phyloP scores from a whole-genome alignment of 805 yeast genomes.

The Barnettozyma populi region DNA sequence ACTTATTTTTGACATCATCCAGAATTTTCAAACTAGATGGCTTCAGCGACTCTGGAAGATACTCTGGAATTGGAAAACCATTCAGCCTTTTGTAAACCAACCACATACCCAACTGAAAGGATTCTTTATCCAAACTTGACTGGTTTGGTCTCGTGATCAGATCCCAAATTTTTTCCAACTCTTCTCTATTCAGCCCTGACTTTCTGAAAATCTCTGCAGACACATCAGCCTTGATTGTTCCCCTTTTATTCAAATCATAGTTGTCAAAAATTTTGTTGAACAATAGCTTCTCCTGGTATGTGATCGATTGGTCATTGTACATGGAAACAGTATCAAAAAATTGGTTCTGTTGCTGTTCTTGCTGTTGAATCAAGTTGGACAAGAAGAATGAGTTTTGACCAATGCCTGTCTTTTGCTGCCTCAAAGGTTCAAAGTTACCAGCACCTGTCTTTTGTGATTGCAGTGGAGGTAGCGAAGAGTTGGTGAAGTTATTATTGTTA shows the following conservation, averaged over 20 bases:
- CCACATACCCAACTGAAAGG: conserved; percentile 97
- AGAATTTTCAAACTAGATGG: conserved; percentile 83
- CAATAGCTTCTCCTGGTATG: conserved; percentile 76
- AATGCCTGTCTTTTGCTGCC: conserved; percentile 40
- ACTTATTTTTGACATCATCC: conserved; percentile 61
- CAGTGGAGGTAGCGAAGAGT: conserved; percentile 25
- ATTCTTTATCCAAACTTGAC: conserved; percentile 85
- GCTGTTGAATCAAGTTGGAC: conserved; percentile 62
- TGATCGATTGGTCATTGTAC: conserved; percentile 43
- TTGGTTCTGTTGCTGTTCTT: conserved; percentile 15
- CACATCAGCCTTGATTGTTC: conserved; percentile 73
- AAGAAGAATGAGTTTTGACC: conserved; percentile 37
- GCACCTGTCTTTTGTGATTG: conserved; percentile 60
- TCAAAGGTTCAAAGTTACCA: conserved; percentile 27
- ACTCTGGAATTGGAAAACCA: conserved; percentile 74
- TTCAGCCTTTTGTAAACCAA: conserved; percentile 84
- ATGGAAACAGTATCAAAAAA: conserved; percentile 17
- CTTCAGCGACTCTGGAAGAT: conserved; percentile 81
- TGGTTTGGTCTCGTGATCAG: conserved; percentile 78
- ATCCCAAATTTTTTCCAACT: conserved; percentile 87
- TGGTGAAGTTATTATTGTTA: no score
- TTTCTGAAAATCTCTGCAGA: conserved; percentile 87
- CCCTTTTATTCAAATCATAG: conserved; percentile 72
- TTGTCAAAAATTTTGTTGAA: conserved; percentile 87
- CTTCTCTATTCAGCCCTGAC: conserved; percentile 84